phyloP scores from a whole-genome alignment of 805 yeast species.

The Saturnispora silvae region DNA sequence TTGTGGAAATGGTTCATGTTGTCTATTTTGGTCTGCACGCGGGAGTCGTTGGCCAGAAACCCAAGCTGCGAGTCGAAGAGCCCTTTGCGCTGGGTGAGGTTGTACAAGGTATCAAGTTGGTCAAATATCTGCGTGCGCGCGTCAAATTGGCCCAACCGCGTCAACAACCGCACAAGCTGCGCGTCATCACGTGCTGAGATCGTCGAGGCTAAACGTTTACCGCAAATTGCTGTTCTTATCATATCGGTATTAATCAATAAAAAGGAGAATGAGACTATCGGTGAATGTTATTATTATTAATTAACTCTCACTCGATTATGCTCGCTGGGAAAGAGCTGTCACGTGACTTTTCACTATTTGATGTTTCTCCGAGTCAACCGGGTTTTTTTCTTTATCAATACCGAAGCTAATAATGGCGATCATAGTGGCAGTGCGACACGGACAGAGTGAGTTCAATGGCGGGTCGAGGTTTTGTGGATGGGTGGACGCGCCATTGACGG shows the following conservation, averaged over 20 bases:
- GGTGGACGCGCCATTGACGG: constrained; percentile 67
- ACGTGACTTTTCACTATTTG: too few species aligned
- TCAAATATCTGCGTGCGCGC: constrained; percentile 19
- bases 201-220: constrained; percentile 19
- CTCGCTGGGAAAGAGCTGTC: too few species aligned
- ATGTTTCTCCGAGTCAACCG: not conserved
- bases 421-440: constrained; percentile 63
- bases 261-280: too few species aligned
- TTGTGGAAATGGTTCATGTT: constrained; percentile 23
- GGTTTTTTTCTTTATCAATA: too few species aligned
- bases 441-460: constrained; percentile 73
- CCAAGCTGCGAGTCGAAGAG: constrained; percentile 22
- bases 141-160: constrained; percentile 23
- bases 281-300: too few species aligned
- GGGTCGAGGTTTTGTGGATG: constrained; percentile 75
- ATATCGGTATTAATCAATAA: too few species aligned
- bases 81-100: constrained; percentile 25
- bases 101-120: constrained; percentile 23
- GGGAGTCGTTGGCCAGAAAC: constrained; percentile 21
- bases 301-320: too few species aligned
- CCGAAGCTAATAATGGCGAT: constrained; percentile 10
- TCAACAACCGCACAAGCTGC: constrained; percentile 19
- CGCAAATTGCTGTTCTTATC: too few species aligned
- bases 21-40: constrained; percentile 16
- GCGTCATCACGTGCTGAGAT: constrained; percentile 22